A percentile compares a stretch with the other conserved stretches of the same genome.
phyloP scores from a whole-genome alignment of 208 protist genomes.

The Strigomonas culicis region DNA sequence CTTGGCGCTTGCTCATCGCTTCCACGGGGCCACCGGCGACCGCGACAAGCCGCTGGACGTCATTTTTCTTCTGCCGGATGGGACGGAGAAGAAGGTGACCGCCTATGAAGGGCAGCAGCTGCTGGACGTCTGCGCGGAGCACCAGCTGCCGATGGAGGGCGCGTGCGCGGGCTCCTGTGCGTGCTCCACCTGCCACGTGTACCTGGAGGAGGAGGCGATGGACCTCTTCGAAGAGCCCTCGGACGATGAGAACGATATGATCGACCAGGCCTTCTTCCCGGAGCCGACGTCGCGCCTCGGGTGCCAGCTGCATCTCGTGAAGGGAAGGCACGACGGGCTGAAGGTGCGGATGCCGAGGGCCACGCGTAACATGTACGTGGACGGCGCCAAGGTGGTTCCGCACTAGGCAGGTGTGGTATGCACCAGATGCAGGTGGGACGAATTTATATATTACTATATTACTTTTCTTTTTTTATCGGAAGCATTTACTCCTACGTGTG shows the following conservation, averaged over 20 bases:
- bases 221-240: slow-evolving; percentile 88
- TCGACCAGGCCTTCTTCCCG: slow-evolving; percentile 88
- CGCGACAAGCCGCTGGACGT: slow-evolving; percentile 55
- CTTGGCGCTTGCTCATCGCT: slow-evolving; percentile 26
- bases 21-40: slow-evolving; percentile 59
- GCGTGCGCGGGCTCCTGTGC: slow-evolving; percentile 95
- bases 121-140: slow-evolving; percentile 91
- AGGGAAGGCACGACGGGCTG: slow-evolving; percentile 76
- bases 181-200: slow-evolving; percentile 98
- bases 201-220: slow-evolving; percentile 83
- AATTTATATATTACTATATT: slow-evolving; percentile 1
- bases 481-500: too few relatives aligned
- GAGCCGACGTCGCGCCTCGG: slow-evolving; percentile 82
- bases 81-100: slow-evolving; percentile 41
- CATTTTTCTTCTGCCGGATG: slow-evolving; percentile 53
- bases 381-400: slow-evolving; percentile 76
- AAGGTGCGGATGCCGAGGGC: slow-evolving; percentile 74
- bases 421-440: not conserved
- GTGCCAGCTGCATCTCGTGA: slow-evolving; percentile 75
- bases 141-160: slow-evolving; percentile 95
- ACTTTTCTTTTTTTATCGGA: not conserved
- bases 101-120: slow-evolving; percentile 92
- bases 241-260: slow-evolving; percentile 95
- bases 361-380: slow-evolving; percentile 92
- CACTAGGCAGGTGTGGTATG: slow-evolving; percentile 32